Evolutionary conservation across 73 alveolate species (phyloP), one percentile per base, ranked within the genome.

Genomic region (Uronychia setigera): DNA sequence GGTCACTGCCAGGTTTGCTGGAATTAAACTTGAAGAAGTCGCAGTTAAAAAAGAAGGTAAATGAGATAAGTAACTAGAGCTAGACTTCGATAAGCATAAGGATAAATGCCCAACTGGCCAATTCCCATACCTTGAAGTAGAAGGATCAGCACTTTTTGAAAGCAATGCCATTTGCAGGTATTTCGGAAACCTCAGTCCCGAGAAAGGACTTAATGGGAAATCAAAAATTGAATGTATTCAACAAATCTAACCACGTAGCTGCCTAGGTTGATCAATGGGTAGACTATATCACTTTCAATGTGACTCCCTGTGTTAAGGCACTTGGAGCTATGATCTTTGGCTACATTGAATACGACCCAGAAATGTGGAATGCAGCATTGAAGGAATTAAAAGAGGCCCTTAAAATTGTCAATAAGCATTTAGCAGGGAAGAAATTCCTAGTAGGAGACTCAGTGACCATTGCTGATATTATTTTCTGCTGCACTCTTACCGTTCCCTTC

Each of bases 121-220:
- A 90, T 89, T 91, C 93, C 98, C 98, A 32, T 86, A 91, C 81
- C 88, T 95, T 30, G 96, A 93, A 85, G 89, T 94, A 58, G 93
- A 87, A 0, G 95, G 86, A 58, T 94, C 94, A 31, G 82, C 78
- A 80, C 57, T 95, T 85, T 60, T 74, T 32, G 96, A 93, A 81
- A 33, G 93, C 59, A 87, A 91, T 74, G 94, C 94, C 79, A 90
- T 93, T 85, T 79, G 88, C 77, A 76, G 95, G 80, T 92, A 90
- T 87, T 59, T 95, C 59, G 97, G 87, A 60, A 95, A 95, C 30
- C 57, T 33, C 34, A 57, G 29, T 84, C 88, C 88, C 58, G 88
- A 57, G 31, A 28, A 76, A 9, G 88, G 88, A 26, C 88, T 81
- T 19, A 35, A 81, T 60, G 88, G 88, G 14, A 59, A 57, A 32